Evolutionary conservation across 768 basidiomycete species (phyloP).

Genomic region (Melanogaster broomeanus): DNA sequence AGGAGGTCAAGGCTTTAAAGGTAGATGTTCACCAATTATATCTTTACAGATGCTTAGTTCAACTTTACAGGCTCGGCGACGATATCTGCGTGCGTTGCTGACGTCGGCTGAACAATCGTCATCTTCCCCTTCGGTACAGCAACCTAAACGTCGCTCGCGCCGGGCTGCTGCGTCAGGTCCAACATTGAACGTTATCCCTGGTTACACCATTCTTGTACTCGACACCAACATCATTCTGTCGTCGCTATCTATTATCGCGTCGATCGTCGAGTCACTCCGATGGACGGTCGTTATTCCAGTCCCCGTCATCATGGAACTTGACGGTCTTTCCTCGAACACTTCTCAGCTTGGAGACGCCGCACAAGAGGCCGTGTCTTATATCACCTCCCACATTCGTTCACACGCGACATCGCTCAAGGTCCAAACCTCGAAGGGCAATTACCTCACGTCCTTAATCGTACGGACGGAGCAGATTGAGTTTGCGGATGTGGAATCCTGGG

Average conservation of each 20-base stretch:
- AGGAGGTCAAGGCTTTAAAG: slow-evolving; percentile 80
- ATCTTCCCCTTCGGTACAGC: slow-evolving; percentile 26
- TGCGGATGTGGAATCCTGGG: slow-evolving; percentile 45
- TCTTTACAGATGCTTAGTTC: slow-evolving; percentile 9
- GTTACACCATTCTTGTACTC: slow-evolving; percentile 88
- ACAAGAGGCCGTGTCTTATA: slow-evolving; percentile 67
- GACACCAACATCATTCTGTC: slow-evolving; percentile 96
- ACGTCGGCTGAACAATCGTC: slow-evolving; percentile 38
- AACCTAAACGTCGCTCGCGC: slow-evolving; percentile 27
- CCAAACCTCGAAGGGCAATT: slow-evolving; percentile 94
- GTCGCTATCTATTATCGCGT: slow-evolving; percentile 69
- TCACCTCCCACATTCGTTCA: slow-evolving; percentile 73
- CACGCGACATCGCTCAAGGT: slow-evolving; percentile 84
- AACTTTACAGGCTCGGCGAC: slow-evolving; percentile 61
- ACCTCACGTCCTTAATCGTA: slow-evolving; percentile 78
- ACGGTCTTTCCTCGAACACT: slow-evolving; percentile 75
- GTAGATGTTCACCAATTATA: slow-evolving; percentile 39
- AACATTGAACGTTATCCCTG: slow-evolving; percentile 64
- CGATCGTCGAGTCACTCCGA: slow-evolving; percentile 72
- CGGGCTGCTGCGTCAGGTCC: slow-evolving; percentile 37
- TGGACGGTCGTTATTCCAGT: slow-evolving; percentile 94
- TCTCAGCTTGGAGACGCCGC: slow-evolving; percentile 76
- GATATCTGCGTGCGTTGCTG: slow-evolving; percentile 73
- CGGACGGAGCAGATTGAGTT: slow-evolving; percentile 86
- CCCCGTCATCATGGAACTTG: slow-evolving; percentile 95